Evolutionary conservation across 768 basidiomycete species (phyloP).

Genomic region (Austroboletus festivus): DNA sequence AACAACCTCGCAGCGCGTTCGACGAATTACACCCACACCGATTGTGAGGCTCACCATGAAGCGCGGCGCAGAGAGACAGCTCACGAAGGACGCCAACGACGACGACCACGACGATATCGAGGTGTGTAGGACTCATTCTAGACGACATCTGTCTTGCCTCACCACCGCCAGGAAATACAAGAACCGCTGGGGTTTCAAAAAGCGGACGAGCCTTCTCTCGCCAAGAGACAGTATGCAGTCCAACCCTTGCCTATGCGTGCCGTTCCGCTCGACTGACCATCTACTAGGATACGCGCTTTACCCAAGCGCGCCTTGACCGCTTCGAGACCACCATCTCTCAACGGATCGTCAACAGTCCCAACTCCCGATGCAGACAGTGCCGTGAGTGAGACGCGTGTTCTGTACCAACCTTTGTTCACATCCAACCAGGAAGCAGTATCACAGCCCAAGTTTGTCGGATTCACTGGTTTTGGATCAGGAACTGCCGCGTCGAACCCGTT

Average conservation of each 20-base stretch:
- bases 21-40: not conserved
- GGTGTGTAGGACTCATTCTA: slow-evolving; percentile 16
- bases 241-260: too few relatives aligned
- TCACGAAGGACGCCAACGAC: slow-evolving; percentile 53
- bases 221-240: slow-evolving; percentile 53
- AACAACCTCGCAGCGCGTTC: too few relatives aligned
- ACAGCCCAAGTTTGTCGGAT: slow-evolving; percentile 48
- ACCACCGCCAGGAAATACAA: slow-evolving; percentile 38
- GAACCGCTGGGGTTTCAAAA: slow-evolving; percentile 48
- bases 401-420: slow-evolving; percentile 16
- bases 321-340: slow-evolving; percentile 22
- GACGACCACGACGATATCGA: slow-evolving; percentile 38
- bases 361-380: slow-evolving; percentile 21
- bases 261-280: slow-evolving; percentile 8
- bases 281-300: slow-evolving; percentile 57
- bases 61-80: slow-evolving; percentile 69
- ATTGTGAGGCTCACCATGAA: slow-evolving; percentile 48
- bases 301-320: slow-evolving; percentile 46
- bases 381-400: slow-evolving; percentile 23
- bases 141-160: not conserved
- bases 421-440: slow-evolving; percentile 23
- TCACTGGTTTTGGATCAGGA: slow-evolving; percentile 49
- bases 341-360: slow-evolving; percentile 24
- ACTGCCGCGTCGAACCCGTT: slow-evolving; percentile 34
- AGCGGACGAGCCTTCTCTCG: slow-evolving; percentile 57